Base-by-base conservation (phyloP, 768 basidiomycete genomes). In the Leucocoprinus leucothites region DNA sequence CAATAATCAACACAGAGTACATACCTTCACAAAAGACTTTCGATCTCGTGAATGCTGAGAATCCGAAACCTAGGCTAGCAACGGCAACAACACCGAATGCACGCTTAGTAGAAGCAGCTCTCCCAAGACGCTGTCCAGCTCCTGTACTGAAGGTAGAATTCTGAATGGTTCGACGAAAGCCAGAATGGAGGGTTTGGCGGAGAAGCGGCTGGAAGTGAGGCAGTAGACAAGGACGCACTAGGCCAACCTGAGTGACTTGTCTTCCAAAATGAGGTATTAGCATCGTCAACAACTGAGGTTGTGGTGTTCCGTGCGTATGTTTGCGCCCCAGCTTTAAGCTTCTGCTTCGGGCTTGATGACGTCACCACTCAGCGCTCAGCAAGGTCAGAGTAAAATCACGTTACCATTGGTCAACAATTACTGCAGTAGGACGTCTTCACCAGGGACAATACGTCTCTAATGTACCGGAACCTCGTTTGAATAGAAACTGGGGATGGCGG, bases 21-120 rank as follows among this genome's bases (percentile, higher is more conserved):
- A 61, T 62, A 81, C 85, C 72, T 64, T 88, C 86, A 62, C 84
- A 85, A 54, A 78, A 68, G 19, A 82, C 67, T 28, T 64, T 63
- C 3, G 72, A 67, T 36, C 65, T 67, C 1, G 66, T 59, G 40
- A 72, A 66, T 28, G 69, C 60, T 3, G 75, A 69, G 24, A 81
- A 59, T 11, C 81, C 79, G 3, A 86, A 61, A 11, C 78, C 79
- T 38, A 75, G 58, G 25, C 76, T 72, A 22, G 71, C 69, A 19
- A 80, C 52, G 1, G 75, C 71, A 9, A 68, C 65, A 13, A 69
- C 64, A 40, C 65, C 74, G 44, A 68, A 50, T 11, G 56, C 48
- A 40, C 13, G 31, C 19, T 31, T 46, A 11, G 34, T 34, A 28
- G 16, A 42, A 9, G 26, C 35, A 31, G 6, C 13, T 24, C 45